phyloP scores from a whole-genome alignment of 2,329 filamentous ascomycete genomes.

The Myriangium duriaei region DNA sequence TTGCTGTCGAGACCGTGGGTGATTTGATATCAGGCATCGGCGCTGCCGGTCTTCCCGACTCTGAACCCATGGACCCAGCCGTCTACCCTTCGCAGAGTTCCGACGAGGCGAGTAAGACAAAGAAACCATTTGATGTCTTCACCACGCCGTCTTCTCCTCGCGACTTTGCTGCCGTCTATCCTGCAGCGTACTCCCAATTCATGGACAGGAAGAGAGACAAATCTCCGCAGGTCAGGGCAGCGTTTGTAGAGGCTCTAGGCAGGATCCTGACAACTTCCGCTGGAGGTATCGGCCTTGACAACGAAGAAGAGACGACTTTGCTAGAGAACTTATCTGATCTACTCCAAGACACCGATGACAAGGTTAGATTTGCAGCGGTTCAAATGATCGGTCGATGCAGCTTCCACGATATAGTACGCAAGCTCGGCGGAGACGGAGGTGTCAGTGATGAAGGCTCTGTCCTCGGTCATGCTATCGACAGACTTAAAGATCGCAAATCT shows the following conservation, averaged over 20 bases:
- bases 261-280: conserved; percentile 84
- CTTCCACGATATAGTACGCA: conserved; percentile 68
- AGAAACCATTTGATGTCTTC: conserved; percentile 45
- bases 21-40: conserved; percentile 92
- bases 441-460: conserved; percentile 66
- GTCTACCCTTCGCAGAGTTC: conserved; percentile 65
- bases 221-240: conserved; percentile 64
- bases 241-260: conserved; percentile 74
- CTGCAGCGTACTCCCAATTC: conserved; percentile 69
- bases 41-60: conserved; percentile 69
- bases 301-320: conserved; percentile 66
- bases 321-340: conserved; percentile 62
- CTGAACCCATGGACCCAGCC: conserved; percentile 61
- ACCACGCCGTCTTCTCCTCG: conserved; percentile 76
- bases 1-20: conserved; percentile 88
- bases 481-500: conserved; percentile 75
- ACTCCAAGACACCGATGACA: conserved; percentile 79
- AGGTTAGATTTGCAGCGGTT: conserved; percentile 79
- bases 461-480: conserved; percentile 68
- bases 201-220: conserved; percentile 79
- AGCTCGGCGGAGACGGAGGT: conserved; percentile 64
- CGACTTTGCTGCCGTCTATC: conserved; percentile 76
- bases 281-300: conserved; percentile 74
- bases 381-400: conserved; percentile 70
- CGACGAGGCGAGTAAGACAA: conserved; percentile 27